Base-by-base conservation (phyloP, 371 early-diverging fungal genomes). In the Sanchytrium tribonematis region DNA sequence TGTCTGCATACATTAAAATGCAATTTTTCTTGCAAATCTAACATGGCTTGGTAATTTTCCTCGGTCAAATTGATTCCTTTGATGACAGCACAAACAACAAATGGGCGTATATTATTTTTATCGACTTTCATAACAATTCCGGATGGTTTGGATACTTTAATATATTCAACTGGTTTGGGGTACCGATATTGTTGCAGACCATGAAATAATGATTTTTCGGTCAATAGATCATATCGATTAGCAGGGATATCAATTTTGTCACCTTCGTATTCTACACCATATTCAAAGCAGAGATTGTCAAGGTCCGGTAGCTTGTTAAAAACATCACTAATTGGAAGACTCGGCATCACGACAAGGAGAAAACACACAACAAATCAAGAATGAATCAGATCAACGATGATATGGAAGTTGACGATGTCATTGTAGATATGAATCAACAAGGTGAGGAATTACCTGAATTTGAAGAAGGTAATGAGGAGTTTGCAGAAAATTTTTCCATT, bases 211-310 rank as follows among this genome's bases (percentile, higher is more conserved):
- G 28, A 67, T 31, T 66, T 66, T 29, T n/a, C 29, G 27, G 69
- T 31, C 68, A 75, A 30, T 29, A 78, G 67, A 73, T 76, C 77
- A 73, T 85, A 96, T 87, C 98, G 85, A 83, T 99, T 99, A 72
- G 99, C 98, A 68, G 99, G 95, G 73, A 98, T 92, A 73, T 99
- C 99, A 75, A 99, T 95, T 78, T 94, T 93, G 77, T 93, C 91
- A 77, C 97, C 99, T 74, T 99, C 99, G 30, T 98, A 82, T 82
- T 99, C 99, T 74, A 99, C 88, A 72, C 99, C 99, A 82, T 93
- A 98, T 77, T 95, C 92, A 84, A 99, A 99, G 79, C 98, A 93
- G 70, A 97, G 82, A 77, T 96, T 92, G 75, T 89, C 86, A 81
- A 97, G 93, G 73, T 91, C 90, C 66, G 48, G 48, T 12, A 48